Base-by-base conservation (phyloP, 2,329 filamentous ascomycete species). In the Cladorrhinum sp. region DNA sequence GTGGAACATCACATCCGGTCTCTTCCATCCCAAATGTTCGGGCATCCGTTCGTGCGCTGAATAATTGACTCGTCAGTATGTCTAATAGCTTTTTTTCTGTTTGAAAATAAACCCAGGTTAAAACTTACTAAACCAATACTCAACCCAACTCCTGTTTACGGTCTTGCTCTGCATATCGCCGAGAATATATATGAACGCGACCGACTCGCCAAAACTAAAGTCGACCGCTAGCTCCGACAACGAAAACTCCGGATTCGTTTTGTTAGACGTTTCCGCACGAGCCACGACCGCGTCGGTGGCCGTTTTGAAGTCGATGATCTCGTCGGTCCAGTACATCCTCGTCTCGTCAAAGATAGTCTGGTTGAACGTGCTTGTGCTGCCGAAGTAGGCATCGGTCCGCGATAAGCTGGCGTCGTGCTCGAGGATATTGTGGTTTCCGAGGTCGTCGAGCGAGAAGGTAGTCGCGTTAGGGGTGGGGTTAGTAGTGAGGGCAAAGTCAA, bases 351-450 rank as follows among this genome's bases (percentile, higher is more conserved):
- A 85, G 63, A 83, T 68, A 1, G 74, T 77, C 56, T 78, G 71
- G 69, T 85, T 82, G 73, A 85, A 85, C 58, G 77, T 58, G 64
- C 80, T 75, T 64, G 79, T 79, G 68, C 79, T 78, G 22, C 81
- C 82, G 57, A 81, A 76, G 73, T 57, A 63, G 12, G 62, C 60
- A 25, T 67, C 66, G 2, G 59, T 4, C 0, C 66, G 63, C 20
- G 60, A 64, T 1, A 66, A 57, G 50, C 63, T 65, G 20, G 61
- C 65, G 49, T 66, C 79, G 57, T 81, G 79, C 58, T 82, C 79
- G 5, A 82, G 69, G 16, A 82, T 66, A 57, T 79, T 78, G 69
- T 81, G 79, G 0, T 70, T 71, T 55, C 75, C 77, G 9, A 82
- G 74, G 13, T 80, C 69, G 50, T 81, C 73, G 10, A 67, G 62